Base-by-base conservation (phyloP, 345 rosid species). In the Nephelium lappaceum region DNA sequence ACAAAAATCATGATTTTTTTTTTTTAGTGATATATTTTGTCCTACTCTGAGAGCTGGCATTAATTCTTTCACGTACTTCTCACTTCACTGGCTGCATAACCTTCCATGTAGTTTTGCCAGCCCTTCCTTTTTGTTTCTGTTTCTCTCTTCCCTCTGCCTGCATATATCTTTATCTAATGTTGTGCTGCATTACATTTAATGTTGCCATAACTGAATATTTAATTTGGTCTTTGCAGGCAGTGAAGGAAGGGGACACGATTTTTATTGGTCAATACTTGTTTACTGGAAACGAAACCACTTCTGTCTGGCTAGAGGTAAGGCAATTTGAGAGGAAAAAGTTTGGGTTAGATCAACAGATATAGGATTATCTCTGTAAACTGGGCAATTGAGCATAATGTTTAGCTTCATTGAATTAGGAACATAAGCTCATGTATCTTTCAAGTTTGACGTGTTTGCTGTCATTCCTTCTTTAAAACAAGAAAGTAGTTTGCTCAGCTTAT, bases 271-370 rank as follows among this genome's bases (percentile, higher is more conserved):
- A 91, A 81, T 91, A 91, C 61, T 86, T 91, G 75, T 91, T 89
- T 81, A 89, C 95, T 2, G 95, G 93, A 82, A 87, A 79, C 67
- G 95, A 91, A 85, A 89, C 90, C 64, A 89, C 95, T 67, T 89
- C 95, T 4, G 93, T 91, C 25, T 88, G 88, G 93, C 80, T 89
- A 74, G 93, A 89, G 95, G 95, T 91, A 86, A 83, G 77, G 78
- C 43, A 72, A 42, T 5, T 41, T 49, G 63, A 65, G 24, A 39
- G 47, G 42, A 11, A 45, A 47, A 38, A 51, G 31, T 58, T 67
- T 57, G 43, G 36, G 64, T 14, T 23, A 60, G 41, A 42, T 70
- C 24, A 66, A 38, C 63, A 67, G 19, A 51, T 6, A 38, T 66
- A 68, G 53, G 45, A 45, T 78, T 43, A 45, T 57, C 45, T 43